phyloP scores from a whole-genome alignment of 257 asterid species.

The Solanum gracilifrons region DNA sequence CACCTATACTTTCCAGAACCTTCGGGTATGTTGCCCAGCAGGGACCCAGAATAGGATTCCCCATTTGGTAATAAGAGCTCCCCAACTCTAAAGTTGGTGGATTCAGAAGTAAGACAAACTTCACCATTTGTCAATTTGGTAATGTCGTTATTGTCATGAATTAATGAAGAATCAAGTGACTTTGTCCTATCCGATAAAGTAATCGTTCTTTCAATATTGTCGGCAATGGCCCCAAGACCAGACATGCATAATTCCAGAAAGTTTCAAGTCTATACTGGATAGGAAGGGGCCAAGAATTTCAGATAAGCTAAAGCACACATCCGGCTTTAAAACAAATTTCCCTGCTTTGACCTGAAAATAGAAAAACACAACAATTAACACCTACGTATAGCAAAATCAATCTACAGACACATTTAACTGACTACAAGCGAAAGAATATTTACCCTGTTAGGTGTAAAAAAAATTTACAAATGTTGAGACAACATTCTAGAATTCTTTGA shows the following conservation, averaged over 20 bases:
- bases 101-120: conserved; percentile 35
- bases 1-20: conserved; percentile 68
- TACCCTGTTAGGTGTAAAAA: neutral
- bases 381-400: neutral
- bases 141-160: conserved; percentile 21
- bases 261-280: conserved; percentile 22
- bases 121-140: conserved; percentile 36
- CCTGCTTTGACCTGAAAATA: neutral
- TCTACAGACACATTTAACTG: neutral
- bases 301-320: conserved; percentile 11
- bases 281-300: conserved; percentile 13
- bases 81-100: conserved; percentile 31
- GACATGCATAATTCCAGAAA: conserved; percentile 79
- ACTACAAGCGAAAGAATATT: neutral
- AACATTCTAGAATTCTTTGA: neutral
- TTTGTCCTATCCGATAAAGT: conserved; percentile 49
- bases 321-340: neutral
- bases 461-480: neutral
- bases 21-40: conserved; percentile 61
- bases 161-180: conserved; percentile 32
- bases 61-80: conserved; percentile 45
- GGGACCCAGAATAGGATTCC: conserved; percentile 55
- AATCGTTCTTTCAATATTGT: conserved; percentile 34
- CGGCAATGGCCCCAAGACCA: conserved; percentile 60
- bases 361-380: neutral